Evolutionary conservation across 768 basidiomycete genomes (phyloP).

Genomic region (Tylopilus plumbeoviolaceoides): DNA sequence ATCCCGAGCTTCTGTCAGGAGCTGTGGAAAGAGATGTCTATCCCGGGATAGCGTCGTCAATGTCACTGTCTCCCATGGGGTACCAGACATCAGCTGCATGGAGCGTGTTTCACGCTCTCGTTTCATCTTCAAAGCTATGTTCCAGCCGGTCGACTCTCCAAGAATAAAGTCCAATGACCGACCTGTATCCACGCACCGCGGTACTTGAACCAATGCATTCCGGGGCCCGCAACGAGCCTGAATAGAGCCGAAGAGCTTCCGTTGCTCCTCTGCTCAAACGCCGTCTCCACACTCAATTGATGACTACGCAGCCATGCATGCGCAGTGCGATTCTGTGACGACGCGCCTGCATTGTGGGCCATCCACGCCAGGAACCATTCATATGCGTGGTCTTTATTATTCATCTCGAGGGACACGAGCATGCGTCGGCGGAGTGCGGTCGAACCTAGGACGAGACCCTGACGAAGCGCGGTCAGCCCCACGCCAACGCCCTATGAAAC

Average conservation of each 20-base stretch:
- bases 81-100: constrained; percentile 86
- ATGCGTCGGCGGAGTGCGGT: constrained; percentile 81
- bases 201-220: constrained; percentile 90
- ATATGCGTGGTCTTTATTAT: constrained; percentile 91
- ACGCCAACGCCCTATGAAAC: constrained; percentile 82
- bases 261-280: constrained; percentile 83
- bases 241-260: constrained; percentile 88
- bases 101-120: constrained; percentile 92
- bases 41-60: constrained; percentile 90
- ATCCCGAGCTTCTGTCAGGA: constrained; percentile 87
- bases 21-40: constrained; percentile 68
- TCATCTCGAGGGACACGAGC: constrained; percentile 93
- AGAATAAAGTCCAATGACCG: constrained; percentile 3
- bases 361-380: constrained; percentile 98
- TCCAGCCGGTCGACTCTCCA: not conserved
- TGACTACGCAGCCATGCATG: constrained; percentile 69
- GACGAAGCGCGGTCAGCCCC: constrained; percentile 70
- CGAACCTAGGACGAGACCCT: constrained; percentile 63
- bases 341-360: constrained; percentile 57
- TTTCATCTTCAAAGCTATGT: constrained; percentile 59
- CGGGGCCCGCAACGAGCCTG: constrained; percentile 93
- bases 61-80: constrained; percentile 96
- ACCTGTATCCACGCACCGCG: constrained; percentile 96
- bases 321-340: constrained; percentile 23
- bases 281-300: constrained; percentile 92